Conservation (phyloP, 2,329 filamentous ascomycete species). For the Fusarium sp. region DNA sequence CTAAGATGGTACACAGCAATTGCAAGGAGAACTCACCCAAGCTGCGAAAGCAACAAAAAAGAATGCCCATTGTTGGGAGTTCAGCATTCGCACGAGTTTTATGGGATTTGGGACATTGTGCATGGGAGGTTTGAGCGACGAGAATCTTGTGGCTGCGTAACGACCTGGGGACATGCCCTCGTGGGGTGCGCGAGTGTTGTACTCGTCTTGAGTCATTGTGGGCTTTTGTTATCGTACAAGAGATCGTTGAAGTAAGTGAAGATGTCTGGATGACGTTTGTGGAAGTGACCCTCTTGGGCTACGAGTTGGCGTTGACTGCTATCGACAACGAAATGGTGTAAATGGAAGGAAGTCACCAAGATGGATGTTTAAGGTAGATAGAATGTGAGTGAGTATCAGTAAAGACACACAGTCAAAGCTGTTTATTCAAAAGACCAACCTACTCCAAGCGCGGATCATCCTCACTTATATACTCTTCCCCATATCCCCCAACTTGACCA, state of each 20-base stretch:
- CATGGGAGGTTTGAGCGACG: conserved; percentile 65
- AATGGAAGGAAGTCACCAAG: background rate
- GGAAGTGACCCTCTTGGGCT: background rate
- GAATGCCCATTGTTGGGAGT: conserved; percentile 61
- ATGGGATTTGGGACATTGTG: conserved; percentile 62
- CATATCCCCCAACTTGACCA: conserved; percentile 18
- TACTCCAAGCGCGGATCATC: background rate
- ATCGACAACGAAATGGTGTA: background rate
- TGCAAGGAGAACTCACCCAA: conserved; percentile 55
- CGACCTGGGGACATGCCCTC: conserved; percentile 57
- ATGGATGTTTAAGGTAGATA: background rate
- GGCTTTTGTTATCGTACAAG: background rate
- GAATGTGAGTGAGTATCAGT: background rate
- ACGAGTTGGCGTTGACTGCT: background rate
- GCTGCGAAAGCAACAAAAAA: conserved; percentile 63
- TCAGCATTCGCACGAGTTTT: conserved; percentile 57
- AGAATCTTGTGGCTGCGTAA: conserved; percentile 62
- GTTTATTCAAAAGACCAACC: background rate
- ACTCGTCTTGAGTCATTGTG: conserved; percentile 39
- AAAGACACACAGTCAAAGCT: conserved; percentile 9
- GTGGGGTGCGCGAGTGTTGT: conserved; percentile 52
- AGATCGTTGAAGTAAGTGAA: background rate
- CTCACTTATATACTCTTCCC: conserved; percentile 24
- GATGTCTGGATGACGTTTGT: background rate
- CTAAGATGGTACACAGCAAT: rapidly evolving